Percentiles rank a stretch among this genome's conserved stretches.
phyloP scores from a whole-genome alignment of 441 rosid species.

The Euphorbia schlechtendalii region DNA sequence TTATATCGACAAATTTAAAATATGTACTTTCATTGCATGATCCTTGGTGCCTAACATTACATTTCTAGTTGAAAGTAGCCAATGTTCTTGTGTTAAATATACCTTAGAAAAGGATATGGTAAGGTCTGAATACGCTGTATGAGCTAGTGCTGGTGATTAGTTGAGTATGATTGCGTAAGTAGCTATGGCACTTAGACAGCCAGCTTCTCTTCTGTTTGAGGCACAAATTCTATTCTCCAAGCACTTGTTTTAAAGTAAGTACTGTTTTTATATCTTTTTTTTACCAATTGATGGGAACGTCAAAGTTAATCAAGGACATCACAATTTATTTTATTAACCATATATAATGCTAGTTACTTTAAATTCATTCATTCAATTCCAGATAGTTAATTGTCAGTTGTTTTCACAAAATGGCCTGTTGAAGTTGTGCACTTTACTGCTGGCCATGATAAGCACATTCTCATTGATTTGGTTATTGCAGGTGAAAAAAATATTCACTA shows the following conservation, averaged over 20 bases:
- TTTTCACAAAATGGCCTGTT: neutral
- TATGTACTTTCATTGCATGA: neutral
- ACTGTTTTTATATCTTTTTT: slow-evolving; percentile 2
- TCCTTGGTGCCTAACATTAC: neutral
- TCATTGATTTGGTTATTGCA: slow-evolving; percentile 27
- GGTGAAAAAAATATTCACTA: slow-evolving; percentile 64
- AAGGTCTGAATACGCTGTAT: neutral
- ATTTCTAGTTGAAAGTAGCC: neutral
- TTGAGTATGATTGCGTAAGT: neutral
- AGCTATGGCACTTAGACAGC: neutral
- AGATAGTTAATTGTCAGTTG: neutral
- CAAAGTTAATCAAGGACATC: neutral
- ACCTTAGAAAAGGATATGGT: neutral
- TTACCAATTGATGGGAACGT: neutral
- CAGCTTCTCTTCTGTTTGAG: slow-evolving; percentile 1
- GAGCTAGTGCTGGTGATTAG: neutral
- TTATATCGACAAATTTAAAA: slow-evolving; percentile 1
- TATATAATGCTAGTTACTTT: neutral
- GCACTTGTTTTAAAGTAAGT: neutral
- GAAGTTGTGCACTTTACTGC: neutral
- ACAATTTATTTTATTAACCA: neutral
- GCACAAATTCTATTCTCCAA: neutral
- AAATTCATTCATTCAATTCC: neutral
- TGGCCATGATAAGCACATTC: slow-evolving; percentile 11
- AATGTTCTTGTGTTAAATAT: neutral